Base-by-base conservation (phyloP, 2,329 filamentous ascomycete genomes). In the Thielaviopsis euricoi region DNA sequence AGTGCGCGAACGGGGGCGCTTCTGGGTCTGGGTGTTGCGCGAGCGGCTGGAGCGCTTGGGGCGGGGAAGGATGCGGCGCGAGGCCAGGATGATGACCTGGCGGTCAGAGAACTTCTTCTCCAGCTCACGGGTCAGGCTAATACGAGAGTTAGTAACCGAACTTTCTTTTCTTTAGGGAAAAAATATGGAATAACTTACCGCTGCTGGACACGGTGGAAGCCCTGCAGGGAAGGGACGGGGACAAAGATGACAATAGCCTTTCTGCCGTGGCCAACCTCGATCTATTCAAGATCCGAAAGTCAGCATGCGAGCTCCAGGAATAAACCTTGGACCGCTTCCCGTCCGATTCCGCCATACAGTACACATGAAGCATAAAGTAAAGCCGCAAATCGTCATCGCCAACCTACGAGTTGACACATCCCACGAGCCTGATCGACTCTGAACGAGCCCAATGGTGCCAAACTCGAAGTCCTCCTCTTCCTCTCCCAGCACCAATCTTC, bases 31-130 rank as follows among this genome's bases (percentile, higher is more conserved):
- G 73, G 81, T 88, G 79, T 90, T 90, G 82, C 93, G 91, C 67
- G 86, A 89, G 80, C 89, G 90, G 81, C 85, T 89, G 74, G 89
- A 95, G 74, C 91, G 90, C 88, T 96, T 96, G 75, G 93, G 93
- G 76, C 90, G 89, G 74, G 93, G 91, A 63, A 98, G 83, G 71
- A 98, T 98, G 77, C 93, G 93, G 83, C 93, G 93, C 72, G 91
- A 94, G 69, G 93, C 93, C 70, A 98, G 86, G 84, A 98, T 89
- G 75, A 98, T 82, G 75, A 98, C 93, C 78, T 98, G 93, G 78
- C 93, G 93, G 83, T 98, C 93, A 65, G 93, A 97, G 89, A 98
- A 98, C 82, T 98, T 98, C 89, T 98, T 98, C 87, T 98, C 93
- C 73, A 98, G 90, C 83, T 98, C 93, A 79, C 93, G 93, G 77